Percentiles rank a stretch among this genome's conserved stretches.
phyloP scores from a whole-genome alignment of 2,329 filamentous ascomycete species.

The Fusarium udum region DNA sequence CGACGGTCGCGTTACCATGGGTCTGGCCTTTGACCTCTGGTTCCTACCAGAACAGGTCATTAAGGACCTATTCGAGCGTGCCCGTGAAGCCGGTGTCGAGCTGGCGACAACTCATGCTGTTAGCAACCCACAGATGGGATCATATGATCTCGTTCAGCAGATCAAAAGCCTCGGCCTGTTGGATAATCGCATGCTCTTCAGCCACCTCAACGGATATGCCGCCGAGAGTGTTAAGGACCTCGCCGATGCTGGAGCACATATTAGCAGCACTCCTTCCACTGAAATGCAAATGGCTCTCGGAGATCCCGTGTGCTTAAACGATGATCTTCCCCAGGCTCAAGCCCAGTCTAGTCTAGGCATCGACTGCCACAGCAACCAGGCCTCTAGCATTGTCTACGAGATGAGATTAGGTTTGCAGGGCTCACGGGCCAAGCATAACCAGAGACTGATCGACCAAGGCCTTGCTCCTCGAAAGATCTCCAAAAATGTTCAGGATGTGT shows the following conservation, averaged over 20 bases:
- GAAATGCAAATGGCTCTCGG: conserved; percentile 25
- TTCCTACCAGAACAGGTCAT: neutral
- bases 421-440: neutral
- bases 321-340: neutral
- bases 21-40: conserved; percentile 17
- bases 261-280: conserved; percentile 14
- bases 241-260: neutral
- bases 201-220: neutral
- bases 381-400: conserved; percentile 6
- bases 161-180: neutral
- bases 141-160: neutral
- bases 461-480: neutral
- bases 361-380: conserved; percentile 13
- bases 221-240: neutral
- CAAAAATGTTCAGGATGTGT: neutral
- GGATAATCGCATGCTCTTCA: neutral
- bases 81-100: neutral
- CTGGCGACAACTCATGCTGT: conserved; percentile 4
- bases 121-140: neutral
- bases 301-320: neutral
- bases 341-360: conserved; percentile 1
- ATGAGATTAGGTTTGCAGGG: conserved; percentile 6
- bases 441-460: neutral
- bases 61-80: neutral
- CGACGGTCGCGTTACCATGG: neutral